Evolutionary conservation across 352 stramenopile species (phyloP), one percentile per base, ranked within the genome.

Genomic region (Aphanomyces astaci): DNA sequence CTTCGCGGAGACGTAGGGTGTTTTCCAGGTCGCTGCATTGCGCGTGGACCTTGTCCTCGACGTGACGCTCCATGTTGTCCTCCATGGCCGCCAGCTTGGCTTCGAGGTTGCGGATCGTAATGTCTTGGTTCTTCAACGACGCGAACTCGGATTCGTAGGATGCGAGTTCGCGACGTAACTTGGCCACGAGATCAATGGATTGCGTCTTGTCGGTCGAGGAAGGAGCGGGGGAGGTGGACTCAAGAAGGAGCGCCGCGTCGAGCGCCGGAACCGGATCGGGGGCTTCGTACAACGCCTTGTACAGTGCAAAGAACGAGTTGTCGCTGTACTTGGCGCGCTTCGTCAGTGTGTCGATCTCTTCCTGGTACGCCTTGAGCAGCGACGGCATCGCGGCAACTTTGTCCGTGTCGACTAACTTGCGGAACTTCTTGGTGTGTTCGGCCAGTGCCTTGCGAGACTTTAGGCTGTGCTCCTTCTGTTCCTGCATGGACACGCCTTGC

Each of bases 91-190:
- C 75, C 55, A 98, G 81, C 55, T 96, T 84, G 48, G 87, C 85
- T 64, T 98, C 90, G n/a, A 98, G 79, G 52, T 96, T 97, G 2
- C 92, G 87, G 75, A 98, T 98, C 40, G 94, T 98, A 69, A 98
- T 97, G 59, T 98, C 94, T 73, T 98, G 94, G 77, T 98, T 98
- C 78, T 98, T 98, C 0, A 98, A 77, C 52, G 77, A 85, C 2
- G 87, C 84, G 73, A 98, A 98, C 71, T 98, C 95, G 17, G 91
- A 77, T 76, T 98, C 89, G 68, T 96, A 98, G 39, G 98, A 90
- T 15, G 87, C 84, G 3, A 98, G 77, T 64, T 98, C 92, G 27
- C 78, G 74, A 45, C 90, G 82, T 10, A 98, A 75, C 60, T 91
- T 86, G 65, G 89, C 88, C 69, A 98, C 97, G 72, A 97, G 89